phyloP scores from a whole-genome alignment of 176 grass and related monocot genomes.

The Panicum miliaceum region DNA sequence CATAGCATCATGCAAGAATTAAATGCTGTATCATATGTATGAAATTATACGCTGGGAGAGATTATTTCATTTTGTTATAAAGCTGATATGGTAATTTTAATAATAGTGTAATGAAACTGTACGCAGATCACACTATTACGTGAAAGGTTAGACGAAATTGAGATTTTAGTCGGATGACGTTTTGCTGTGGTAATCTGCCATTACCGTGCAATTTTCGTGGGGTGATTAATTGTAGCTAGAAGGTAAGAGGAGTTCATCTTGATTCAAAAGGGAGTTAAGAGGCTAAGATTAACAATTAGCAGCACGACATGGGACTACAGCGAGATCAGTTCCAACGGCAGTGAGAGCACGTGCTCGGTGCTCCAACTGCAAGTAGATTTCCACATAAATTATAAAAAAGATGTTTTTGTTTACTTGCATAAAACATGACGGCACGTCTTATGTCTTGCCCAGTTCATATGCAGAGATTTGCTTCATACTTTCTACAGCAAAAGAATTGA shows the following conservation, averaged over 20 bases:
- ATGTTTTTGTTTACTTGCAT: conserved; percentile 24
- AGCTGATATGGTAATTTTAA: no score
- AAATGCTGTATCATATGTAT: no score
- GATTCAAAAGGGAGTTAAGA: neutral
- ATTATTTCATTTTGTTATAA: no score
- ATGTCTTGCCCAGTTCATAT: neutral
- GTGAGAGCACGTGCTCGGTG: neutral
- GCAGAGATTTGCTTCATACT: neutral
- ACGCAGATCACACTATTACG: neutral
- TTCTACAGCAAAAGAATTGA: conserved; percentile 33
- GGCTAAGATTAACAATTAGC: neutral
- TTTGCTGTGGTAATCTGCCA: neutral
- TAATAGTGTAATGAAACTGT: no score
- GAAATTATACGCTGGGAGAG: no score
- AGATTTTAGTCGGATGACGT: neutral
- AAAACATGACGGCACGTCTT: neutral
- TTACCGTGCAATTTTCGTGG: neutral
- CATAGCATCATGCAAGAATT: no score
- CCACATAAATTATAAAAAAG: neutral
- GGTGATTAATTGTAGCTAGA: neutral
- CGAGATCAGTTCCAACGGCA: neutral
- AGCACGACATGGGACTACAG: neutral
- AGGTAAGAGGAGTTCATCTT: neutral
- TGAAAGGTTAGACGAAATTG: neutral
- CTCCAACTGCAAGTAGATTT: neutral